Conservation (phyloP, 805 yeast species). For the Ogataea allantospora region DNA sequence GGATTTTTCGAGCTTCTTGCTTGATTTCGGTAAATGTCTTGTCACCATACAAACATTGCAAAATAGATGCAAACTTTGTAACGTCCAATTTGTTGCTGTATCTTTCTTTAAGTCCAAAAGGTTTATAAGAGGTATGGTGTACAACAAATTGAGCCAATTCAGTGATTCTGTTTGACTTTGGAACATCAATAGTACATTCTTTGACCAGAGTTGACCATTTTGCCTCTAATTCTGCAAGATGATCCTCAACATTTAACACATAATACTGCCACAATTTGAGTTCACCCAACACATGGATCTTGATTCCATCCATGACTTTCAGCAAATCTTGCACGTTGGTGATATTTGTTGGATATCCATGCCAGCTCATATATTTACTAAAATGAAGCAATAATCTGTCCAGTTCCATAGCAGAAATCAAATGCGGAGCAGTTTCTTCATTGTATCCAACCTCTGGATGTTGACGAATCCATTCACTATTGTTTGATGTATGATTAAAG, state of each 20-base stretch:
- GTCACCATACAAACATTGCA: constrained; percentile 39
- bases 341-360: constrained; percentile 63
- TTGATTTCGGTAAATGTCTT: constrained; percentile 33
- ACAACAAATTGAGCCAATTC: constrained; percentile 48
- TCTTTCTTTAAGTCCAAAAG: constrained; percentile 49
- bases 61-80: constrained; percentile 49
- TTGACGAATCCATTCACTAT: constrained; percentile 79
- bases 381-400: constrained; percentile 68
- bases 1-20: constrained; percentile 45
- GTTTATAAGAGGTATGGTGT: constrained; percentile 38
- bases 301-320: constrained; percentile 63
- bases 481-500: constrained; percentile 91
- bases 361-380: constrained; percentile 52
- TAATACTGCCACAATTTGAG: constrained; percentile 87
- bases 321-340: constrained; percentile 52
- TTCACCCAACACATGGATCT: constrained; percentile 61
- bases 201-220: constrained; percentile 32
- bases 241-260: constrained; percentile 55
- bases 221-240: constrained; percentile 39
- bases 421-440: constrained; percentile 83
- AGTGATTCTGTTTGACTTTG: constrained; percentile 46
- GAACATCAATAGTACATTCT: constrained; percentile 38
- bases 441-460: constrained; percentile 93
- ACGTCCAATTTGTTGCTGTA: constrained; percentile 53
- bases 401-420: constrained; percentile 78